A percentile compares a stretch with the other conserved stretches of the same genome.
Evolutionary conservation across 305 asterid species (phyloP).

Genomic region (Solanum hybrid): DNA sequence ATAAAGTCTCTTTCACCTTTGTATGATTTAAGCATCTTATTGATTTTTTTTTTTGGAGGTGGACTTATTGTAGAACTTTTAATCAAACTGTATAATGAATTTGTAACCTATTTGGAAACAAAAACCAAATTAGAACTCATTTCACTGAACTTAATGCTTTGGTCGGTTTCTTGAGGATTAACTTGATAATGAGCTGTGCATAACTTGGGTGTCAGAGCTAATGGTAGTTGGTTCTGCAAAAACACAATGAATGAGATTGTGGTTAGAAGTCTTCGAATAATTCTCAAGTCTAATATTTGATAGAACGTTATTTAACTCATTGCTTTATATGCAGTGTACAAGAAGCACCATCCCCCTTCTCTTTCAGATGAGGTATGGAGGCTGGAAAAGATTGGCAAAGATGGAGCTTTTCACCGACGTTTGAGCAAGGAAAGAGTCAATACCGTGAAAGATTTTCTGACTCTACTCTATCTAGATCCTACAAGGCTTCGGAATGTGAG

Average conservation of each 20-base stretch:
- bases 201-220: not conserved
- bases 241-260: not conserved
- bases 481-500: slow-evolving; percentile 68
- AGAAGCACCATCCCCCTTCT: slow-evolving; percentile 94
- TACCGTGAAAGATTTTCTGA: slow-evolving; percentile 78
- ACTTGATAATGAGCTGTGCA: not conserved
- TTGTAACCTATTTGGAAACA: not conserved
- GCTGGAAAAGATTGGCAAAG: slow-evolving; percentile 90
- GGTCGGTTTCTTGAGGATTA: not conserved
- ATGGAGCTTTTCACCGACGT: slow-evolving; percentile 90
- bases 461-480: slow-evolving; percentile 47
- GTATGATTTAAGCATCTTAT: not conserved
- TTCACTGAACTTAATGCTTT: not conserved
- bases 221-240: not conserved
- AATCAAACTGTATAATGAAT: not conserved
- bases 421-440: slow-evolving; percentile 58
- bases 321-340: slow-evolving; percentile 50
- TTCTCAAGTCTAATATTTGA: not conserved
- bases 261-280: not conserved
- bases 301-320: not conserved
- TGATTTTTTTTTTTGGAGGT: not conserved
- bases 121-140: not conserved
- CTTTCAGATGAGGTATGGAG: slow-evolving; percentile 90
- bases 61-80: not conserved
- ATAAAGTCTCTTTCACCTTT: not conserved